These are phyloP conservation scores for Corchorus capsularis DNA, from an alignment of 345 rosid genomes.

Conservation along the genomic window DNA sequence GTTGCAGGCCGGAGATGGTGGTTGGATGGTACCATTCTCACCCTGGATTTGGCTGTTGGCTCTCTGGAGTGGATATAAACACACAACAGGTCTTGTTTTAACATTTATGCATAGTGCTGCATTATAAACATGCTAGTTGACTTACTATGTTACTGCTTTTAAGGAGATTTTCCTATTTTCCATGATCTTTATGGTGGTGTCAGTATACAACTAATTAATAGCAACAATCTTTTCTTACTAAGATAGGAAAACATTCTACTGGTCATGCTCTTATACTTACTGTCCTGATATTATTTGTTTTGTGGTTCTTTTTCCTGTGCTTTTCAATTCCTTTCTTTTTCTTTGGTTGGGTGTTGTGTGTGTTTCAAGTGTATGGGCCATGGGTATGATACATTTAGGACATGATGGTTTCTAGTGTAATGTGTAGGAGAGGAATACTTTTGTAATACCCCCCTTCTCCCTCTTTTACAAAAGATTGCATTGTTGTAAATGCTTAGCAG, in stretches of 20 bases:
- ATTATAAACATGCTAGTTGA: background rate
- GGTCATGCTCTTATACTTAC: background rate
- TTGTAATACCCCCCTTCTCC: background rate
- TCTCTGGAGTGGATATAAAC: conserved; percentile 97
- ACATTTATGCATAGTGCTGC: background rate
- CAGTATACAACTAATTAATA: background rate
- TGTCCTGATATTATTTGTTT: conserved; percentile 2
- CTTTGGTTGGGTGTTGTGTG: background rate
- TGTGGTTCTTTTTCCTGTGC: background rate
- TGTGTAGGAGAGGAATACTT: background rate
- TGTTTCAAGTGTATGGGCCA: background rate
- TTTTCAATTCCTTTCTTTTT: background rate
- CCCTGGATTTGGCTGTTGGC: conserved; percentile 99
- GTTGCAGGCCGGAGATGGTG: conserved; percentile 95
- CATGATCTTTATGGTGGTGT: background rate
- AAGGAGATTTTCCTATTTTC: background rate
- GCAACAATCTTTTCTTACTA: background rate
- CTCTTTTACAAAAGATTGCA: background rate
- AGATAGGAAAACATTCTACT: background rate
- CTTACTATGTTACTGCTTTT: background rate
- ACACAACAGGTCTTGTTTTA: conserved; percentile 75
- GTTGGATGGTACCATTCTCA: conserved; percentile 99
- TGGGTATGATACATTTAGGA: background rate
- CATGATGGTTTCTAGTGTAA: background rate
- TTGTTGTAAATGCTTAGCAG: background rate